phyloP scores from a whole-genome alignment of 371 early-diverging fungal genomes.

The Massospora cicadina region DNA sequence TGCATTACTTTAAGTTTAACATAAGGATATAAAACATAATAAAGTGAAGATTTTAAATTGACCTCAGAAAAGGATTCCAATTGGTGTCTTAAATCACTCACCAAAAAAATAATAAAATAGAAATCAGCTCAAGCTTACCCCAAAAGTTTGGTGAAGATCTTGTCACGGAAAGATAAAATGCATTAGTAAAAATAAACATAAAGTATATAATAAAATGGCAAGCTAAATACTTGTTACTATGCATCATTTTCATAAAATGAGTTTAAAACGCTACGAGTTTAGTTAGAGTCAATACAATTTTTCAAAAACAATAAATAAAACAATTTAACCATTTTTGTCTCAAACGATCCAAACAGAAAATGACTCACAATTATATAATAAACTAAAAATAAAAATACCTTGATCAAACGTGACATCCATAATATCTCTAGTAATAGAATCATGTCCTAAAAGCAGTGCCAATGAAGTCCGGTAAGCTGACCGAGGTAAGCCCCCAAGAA shows the following conservation, averaged over 20 bases:
- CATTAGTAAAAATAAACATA: background rate
- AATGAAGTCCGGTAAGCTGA: conserved; percentile 30
- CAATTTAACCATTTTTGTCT: too few species aligned
- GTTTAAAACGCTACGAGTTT: too few species aligned
- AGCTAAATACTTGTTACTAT: too few species aligned
- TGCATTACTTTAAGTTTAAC: background rate
- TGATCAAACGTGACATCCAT: conserved; percentile 36
- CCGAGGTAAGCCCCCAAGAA: conserved; percentile 22
- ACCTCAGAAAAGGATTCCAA: background rate
- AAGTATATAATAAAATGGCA: too few species aligned
- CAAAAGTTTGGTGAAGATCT: conserved; percentile 29
- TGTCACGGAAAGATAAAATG: background rate
- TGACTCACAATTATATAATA: too few species aligned
- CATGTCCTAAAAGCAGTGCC: conserved; percentile 32
- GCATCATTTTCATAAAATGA: too few species aligned
- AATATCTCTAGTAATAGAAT: conserved; percentile 39
- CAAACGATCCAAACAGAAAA: too few species aligned
- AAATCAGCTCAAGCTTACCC: conserved; percentile 23
- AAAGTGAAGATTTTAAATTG: background rate
- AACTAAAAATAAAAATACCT: too few species aligned
- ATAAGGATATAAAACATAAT: background rate
- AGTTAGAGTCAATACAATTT: too few species aligned
- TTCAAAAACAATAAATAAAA: too few species aligned
- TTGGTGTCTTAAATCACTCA: too few species aligned
- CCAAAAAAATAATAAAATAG: too few species aligned